Conservation (phyloP, 2,329 filamentous ascomycete species). For the Paramyrothecium sp. region DNA sequence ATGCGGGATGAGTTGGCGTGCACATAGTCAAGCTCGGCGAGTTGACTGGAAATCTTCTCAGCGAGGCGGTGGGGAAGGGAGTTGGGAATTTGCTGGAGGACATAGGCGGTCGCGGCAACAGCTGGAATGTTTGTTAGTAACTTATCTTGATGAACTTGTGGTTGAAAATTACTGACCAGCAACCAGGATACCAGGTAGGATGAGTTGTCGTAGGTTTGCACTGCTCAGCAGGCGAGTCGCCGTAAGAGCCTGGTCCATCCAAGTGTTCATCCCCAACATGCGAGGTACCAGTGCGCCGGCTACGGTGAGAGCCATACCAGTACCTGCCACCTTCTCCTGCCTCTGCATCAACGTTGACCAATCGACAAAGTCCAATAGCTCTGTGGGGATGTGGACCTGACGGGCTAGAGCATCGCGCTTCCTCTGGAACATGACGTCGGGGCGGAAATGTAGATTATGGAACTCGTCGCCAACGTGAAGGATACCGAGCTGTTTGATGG, state of each 20-base stretch:
- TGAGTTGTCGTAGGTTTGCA: conserved; percentile 75
- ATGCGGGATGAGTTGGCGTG: conserved; percentile 86
- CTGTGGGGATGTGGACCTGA: conserved; percentile 83
- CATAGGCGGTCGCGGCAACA: conserved; percentile 72
- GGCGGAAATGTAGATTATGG: conserved; percentile 80
- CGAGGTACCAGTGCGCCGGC: conserved; percentile 81
- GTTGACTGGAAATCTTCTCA: conserved; percentile 77
- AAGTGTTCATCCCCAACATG: conserved; percentile 78
- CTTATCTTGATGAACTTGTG: neutral
- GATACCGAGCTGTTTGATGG: conserved; percentile 85
- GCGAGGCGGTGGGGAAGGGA: conserved; percentile 85
- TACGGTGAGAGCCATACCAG: conserved; percentile 90
- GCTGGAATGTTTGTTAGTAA: conserved; percentile 44
- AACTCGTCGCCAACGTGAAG: conserved; percentile 87
- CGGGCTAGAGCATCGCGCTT: conserved; percentile 78
- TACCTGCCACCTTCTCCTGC: conserved; percentile 93
- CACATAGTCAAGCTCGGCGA: conserved; percentile 84
- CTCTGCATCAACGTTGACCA: conserved; percentile 76
- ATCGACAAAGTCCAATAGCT: conserved; percentile 93
- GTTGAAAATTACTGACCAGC: conserved; percentile 61
- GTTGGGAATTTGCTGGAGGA: conserved; percentile 82
- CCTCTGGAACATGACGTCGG: conserved; percentile 91
- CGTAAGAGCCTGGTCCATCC: conserved; percentile 84
- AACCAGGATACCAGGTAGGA: conserved; percentile 76
- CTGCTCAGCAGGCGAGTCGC: conserved; percentile 78